A percentile compares a stretch with the other conserved stretches of the same genome.
phyloP scores from a whole-genome alignment of 2,329 filamentous ascomycete species.

The Xylaria sp. region DNA sequence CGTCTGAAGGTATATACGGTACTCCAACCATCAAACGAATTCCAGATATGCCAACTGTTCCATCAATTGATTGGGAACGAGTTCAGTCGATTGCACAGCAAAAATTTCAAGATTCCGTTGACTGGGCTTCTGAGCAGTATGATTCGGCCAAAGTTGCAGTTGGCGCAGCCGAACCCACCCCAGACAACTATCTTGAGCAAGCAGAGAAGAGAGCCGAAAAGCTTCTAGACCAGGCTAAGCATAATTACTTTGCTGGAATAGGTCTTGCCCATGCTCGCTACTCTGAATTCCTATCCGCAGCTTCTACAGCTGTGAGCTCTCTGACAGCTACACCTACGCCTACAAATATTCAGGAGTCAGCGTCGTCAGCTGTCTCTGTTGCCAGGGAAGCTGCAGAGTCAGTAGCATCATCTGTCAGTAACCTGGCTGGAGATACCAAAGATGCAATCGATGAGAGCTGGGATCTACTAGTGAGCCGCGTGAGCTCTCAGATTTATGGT shows the following conservation, averaged over 20 bases:
- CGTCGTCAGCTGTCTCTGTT: slow-evolving; percentile 57
- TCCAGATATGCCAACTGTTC: slow-evolving; percentile 50
- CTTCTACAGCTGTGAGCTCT: slow-evolving; percentile 73
- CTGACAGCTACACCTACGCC: slow-evolving; percentile 69
- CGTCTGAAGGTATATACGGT: slow-evolving; percentile 61
- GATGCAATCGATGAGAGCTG: slow-evolving; percentile 62
- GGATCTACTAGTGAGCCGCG: slow-evolving; percentile 70
- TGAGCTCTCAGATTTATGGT: slow-evolving; percentile 77
- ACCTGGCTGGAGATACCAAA: slow-evolving; percentile 54
- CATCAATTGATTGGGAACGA: slow-evolving; percentile 58
- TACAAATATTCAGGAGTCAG: slow-evolving; percentile 62
- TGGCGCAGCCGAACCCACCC: slow-evolving; percentile 70
- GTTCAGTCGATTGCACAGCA: slow-evolving; percentile 74
- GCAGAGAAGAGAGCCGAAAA: slow-evolving; percentile 61
- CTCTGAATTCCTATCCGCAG: slow-evolving; percentile 76
- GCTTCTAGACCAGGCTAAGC: slow-evolving; percentile 69
- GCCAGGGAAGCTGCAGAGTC: slow-evolving; percentile 62
- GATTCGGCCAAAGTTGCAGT: slow-evolving; percentile 73
- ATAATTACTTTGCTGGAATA: slow-evolving; percentile 80
- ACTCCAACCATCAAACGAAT: slow-evolving; percentile 56
- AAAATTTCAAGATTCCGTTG: slow-evolving; percentile 74
- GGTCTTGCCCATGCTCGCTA: slow-evolving; percentile 83
- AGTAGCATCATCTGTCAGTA: slow-evolving; percentile 58
- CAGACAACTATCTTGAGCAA: slow-evolving; percentile 54
- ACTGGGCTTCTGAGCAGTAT: slow-evolving; percentile 76